These are phyloP conservation scores for Cyberlindnera mrakii DNA, from an alignment of 805 yeast genomes.

Conservation along the genomic window DNA sequence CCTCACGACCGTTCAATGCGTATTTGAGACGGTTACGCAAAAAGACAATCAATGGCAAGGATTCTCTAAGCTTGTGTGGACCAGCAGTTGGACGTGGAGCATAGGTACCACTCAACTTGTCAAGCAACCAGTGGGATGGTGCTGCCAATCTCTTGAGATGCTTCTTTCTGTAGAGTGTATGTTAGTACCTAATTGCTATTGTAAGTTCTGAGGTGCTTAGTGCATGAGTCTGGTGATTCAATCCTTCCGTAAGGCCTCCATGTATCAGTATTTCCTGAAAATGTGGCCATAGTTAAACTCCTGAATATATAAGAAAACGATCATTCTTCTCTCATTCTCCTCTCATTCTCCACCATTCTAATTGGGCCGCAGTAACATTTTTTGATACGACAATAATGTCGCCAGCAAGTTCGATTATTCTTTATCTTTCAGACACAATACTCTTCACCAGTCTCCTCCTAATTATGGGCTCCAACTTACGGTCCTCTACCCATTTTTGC, in stretches of 20 bases:
- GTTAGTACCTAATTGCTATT: background rate
- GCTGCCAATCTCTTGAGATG: constrained; percentile 99
- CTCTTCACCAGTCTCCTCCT: background rate
- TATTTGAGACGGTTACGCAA: constrained; percentile 98
- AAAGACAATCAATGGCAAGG: constrained; percentile 94
- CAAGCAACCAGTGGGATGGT: constrained; percentile 99
- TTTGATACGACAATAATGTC: too few relatives aligned
- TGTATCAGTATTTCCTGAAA: background rate
- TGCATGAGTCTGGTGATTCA: background rate
- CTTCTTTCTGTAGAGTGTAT: constrained; percentile 65
- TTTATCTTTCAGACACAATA: too few relatives aligned
- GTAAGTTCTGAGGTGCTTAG: background rate
- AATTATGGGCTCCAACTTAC: constrained; percentile 14
- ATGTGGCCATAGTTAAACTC: too few relatives aligned
- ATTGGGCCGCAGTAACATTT: too few relatives aligned
- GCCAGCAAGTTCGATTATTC: too few relatives aligned
- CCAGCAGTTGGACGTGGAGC: constrained; percentile 99
- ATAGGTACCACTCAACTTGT: constrained; percentile 98
- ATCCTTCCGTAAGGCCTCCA: background rate
- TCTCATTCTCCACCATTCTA: too few relatives aligned
- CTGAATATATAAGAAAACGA: too few relatives aligned
- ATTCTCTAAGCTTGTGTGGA: constrained; percentile 99
- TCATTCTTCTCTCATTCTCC: too few relatives aligned
- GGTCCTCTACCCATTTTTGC: constrained; percentile 28
- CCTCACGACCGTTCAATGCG: constrained; percentile 98